Base-by-base conservation (phyloP, 208 protist genomes). In the Wallacemonas collosoma region DNA sequence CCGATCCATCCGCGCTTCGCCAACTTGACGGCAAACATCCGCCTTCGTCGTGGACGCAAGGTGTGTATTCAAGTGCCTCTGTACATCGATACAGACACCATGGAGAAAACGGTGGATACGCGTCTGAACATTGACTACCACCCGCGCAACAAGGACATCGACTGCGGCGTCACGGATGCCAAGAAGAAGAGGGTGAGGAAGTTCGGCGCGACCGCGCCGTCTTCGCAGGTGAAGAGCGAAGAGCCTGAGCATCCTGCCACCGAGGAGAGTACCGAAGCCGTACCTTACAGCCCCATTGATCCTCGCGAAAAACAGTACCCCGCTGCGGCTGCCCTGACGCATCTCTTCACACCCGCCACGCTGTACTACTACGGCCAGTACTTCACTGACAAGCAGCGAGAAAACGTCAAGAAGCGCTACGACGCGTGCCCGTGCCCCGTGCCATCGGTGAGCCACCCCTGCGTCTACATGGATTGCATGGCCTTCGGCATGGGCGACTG, bases 401-500 rank as follows among this genome's bases (percentile, higher is more conserved):
- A 90, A 65, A 78, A 86, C 70, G 85, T 97, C 47, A 84, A 85
- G 71, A 76, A 90, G 76, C 85, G 88, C 39, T 95, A 94, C 80
- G 79, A 94, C 67, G 86, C 87, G 11, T 94, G 88, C 73, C 86
- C 82, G 8, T 95, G 86, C 71, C 93, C 89, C 35, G 80, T 95
- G 44, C 86, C 88, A 2, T 96, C 90, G 39, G 89, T 94, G 14
- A 89, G 73, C 71, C 91, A 94, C 78, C 95, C 93, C 4, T 97
- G 87, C 70, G 98, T 99, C 55, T 98, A 99, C 80, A 99, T 99
- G 98, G 99, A 99, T 81, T 98, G 98, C 79, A 99, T 99, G 99
- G 98, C 95, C 2, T 99, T 99, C 81, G 99, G 99, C 53, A 99
- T 99, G 99, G 99, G 99, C 41, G 87, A 76, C 75, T 98, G 92